Evolutionary conservation across 148 eudicot species (phyloP), one percentile per base, ranked within the genome.

Genomic region (Amaranthus palmeri): DNA sequence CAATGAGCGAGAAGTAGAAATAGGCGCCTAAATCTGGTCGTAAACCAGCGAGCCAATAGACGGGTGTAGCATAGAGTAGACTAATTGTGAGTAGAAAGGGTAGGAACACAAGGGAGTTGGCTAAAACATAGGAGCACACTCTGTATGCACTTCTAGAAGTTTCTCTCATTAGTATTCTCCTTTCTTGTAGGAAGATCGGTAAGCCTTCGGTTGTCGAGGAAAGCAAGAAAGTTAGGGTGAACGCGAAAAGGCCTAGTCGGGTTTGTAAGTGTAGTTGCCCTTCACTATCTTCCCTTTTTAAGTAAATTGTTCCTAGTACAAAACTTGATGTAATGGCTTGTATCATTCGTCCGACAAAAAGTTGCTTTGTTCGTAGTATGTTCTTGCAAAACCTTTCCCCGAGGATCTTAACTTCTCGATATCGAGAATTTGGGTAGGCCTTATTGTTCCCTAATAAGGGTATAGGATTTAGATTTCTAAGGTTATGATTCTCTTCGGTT

Each of bases 171-270:
- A 95, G 83, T 53, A 92, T 88, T 74, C 93, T 77, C 71, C 99
- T 88, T 73, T 95, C 99, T 74, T 88, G 93, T 61, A 95, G 61
- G 92, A 95, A 95, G 9, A 95, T 86, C 0, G 99, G 99, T 8
- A 95, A 80, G 67, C 92, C 99, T 86, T 95, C 99, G 0, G 99
- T 95, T 49, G 93, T 83, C 25, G 97, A 88, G 11, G 99, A 92
- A 5, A 95, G 91, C 82, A 92, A 85, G 83, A 88, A 91, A 61
- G 96, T 88, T 72, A 95, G 96, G 60, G 81, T 89, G 72, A 95
- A 92, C 0, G 99, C 97, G 7, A 95, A 87, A 63, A 95, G 92
- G 2, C 99, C 99, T 11, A 89, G 55, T 43, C 86, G 84, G 68
- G 96, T 86, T 83, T 95, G 90, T 72, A 92, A 64, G 6, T 79